Percentiles rank a stretch among this genome's conserved stretches.
These are phyloP conservation scores for Arthrobotrys megalospora DNA, from an alignment of 2,329 filamentous ascomycete genomes.

Conservation along the genomic window DNA sequence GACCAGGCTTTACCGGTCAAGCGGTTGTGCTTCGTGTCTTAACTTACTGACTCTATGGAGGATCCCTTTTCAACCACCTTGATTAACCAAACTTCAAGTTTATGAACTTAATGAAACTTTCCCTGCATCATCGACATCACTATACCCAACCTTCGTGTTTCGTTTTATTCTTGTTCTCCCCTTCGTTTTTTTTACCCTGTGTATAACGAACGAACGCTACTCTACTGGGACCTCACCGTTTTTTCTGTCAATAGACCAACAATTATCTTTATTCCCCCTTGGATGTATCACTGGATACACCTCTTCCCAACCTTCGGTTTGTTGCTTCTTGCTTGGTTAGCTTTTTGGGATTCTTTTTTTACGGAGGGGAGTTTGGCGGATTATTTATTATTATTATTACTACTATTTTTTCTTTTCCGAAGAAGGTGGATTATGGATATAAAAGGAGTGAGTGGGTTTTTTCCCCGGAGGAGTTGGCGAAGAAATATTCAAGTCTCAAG, in stretches of 20 bases:
- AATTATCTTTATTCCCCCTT: neutral
- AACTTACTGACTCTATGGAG: neutral
- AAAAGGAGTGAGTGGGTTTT: neutral
- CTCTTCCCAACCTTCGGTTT: neutral
- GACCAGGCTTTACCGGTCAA: neutral
- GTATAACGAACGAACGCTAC: constrained; percentile 23
- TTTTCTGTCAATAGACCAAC: constrained; percentile 6
- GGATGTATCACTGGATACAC: neutral
- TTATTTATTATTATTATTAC: neutral
- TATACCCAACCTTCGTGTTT: constrained; percentile 34
- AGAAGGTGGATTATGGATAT: too few species aligned
- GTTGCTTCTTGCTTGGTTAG: neutral
- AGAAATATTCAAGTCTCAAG: too few species aligned
- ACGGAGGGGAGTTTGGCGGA: constrained; percentile 38
- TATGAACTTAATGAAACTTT: constrained; percentile 30
- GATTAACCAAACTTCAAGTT: neutral
- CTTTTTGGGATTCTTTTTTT: constrained; percentile 1
- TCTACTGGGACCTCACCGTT: neutral
- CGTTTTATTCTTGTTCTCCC: neutral
- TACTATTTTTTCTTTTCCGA: too few species aligned
- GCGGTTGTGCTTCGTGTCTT: neutral
- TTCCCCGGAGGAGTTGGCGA: too few species aligned
- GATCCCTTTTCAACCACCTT: neutral
- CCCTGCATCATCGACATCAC: constrained; percentile 17
- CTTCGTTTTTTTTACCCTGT: neutral